These are phyloP conservation scores for sorghum (Sorghum bicolor) DNA, from an alignment of 176 grass and related monocot species.

Conservation along the genomic window Sorghum_bicolor_NCBIv3 NC_012871.2:59161001-59161500, in stretches of 20 bases:
- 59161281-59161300: constrained; percentile 19
- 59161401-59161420: constrained; percentile 98
- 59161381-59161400: constrained; percentile 99
- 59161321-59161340: not conserved
- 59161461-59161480: constrained; percentile 90
- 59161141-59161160: constrained; percentile 96
- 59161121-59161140: constrained; percentile 90
- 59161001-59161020: constrained; percentile 80
- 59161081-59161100: not conserved
- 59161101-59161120: constrained; percentile 37
- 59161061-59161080: constrained; percentile 26
- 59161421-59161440: constrained; percentile 98
- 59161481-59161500: constrained; percentile 73
- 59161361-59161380: constrained; percentile 90
- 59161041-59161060: constrained; percentile 23
- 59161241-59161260: constrained; percentile 26
- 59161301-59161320: constrained; percentile 16
- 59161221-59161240: constrained; percentile 95
- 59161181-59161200: constrained; percentile 93
- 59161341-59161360: constrained; percentile 90
- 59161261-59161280: constrained; percentile 23
- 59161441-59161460: constrained; percentile 95
- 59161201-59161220: constrained; percentile 94
- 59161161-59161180: constrained; percentile 98
- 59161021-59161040: constrained; percentile 76